These are phyloP conservation scores for Sarcodon sp. DNA, from an alignment of 768 basidiomycete genomes.

Conservation along the genomic window DNA sequence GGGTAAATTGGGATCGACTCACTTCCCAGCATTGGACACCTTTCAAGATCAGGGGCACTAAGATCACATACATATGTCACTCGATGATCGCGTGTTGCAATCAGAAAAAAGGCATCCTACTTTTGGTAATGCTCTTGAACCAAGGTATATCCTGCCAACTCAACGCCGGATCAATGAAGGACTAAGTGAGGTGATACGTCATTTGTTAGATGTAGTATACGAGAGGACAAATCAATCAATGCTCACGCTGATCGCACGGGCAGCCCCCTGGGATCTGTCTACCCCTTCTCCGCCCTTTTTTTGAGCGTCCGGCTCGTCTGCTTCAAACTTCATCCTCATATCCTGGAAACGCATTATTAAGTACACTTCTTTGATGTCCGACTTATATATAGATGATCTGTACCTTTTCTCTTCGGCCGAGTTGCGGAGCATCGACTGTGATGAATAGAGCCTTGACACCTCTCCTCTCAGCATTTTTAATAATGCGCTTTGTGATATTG, in stretches of 20 bases:
- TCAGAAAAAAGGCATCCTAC: neutral
- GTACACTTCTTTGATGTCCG: neutral
- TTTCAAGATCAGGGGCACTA: slow-evolving; percentile 52
- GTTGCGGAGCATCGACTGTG: slow-evolving; percentile 94
- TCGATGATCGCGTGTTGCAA: neutral
- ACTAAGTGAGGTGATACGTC: slow-evolving; percentile 23
- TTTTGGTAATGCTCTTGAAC: slow-evolving; percentile 43
- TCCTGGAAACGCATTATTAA: slow-evolving; percentile 31
- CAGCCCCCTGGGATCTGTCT: slow-evolving; percentile 83
- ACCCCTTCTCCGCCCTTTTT: slow-evolving; percentile 39
- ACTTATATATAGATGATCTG: neutral
- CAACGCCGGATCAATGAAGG: slow-evolving; percentile 89
- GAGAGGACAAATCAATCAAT: neutral
- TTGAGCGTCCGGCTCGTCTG: slow-evolving; percentile 46
- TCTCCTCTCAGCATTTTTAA: slow-evolving; percentile 81
- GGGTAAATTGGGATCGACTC: neutral
- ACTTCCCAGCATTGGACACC: slow-evolving; percentile 53
- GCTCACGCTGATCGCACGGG: slow-evolving; percentile 77
- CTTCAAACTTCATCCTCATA: slow-evolving; percentile 94
- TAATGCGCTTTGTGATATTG: slow-evolving; percentile 70
- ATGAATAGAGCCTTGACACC: slow-evolving; percentile 94
- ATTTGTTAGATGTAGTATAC: neutral
- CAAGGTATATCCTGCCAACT: slow-evolving; percentile 76
- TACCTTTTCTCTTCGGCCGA: slow-evolving; percentile 65
- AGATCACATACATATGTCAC: slow-evolving; percentile 1